These are phyloP conservation scores for Osmanthus fragrans DNA, from an alignment of 257 asterid species.

Conservation along the genomic window DNA sequence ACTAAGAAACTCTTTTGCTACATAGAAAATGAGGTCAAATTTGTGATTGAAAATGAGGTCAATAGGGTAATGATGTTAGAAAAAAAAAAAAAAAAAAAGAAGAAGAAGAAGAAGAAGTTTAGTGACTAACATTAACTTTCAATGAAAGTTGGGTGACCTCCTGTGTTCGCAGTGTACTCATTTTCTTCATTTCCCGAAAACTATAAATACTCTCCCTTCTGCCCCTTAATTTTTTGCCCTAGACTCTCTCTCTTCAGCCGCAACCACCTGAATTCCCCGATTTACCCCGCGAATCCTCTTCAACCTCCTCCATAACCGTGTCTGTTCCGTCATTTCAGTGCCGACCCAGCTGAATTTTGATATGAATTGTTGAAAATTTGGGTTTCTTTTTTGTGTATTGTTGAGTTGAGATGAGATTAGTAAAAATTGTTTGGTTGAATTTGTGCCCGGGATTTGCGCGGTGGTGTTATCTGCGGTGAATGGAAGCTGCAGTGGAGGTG, in stretches of 20 bases:
- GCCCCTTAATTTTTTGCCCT: constrained; percentile 36
- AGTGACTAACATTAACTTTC: background rate
- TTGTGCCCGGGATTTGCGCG: constrained; percentile 31
- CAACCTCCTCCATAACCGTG: background rate
- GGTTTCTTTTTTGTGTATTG: background rate
- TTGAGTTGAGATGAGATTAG: constrained; percentile 22
- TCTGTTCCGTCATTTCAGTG: background rate
- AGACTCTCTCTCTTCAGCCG: constrained; percentile 35
- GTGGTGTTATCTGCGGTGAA: constrained; percentile 37
- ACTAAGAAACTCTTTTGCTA: no score
- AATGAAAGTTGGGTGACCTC: background rate
- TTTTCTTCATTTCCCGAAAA: constrained; percentile 51
- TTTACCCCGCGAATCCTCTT: constrained; percentile 8
- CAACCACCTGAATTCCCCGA: constrained; percentile 23
- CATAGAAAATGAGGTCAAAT: background rate
- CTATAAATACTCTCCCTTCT: constrained; percentile 48
- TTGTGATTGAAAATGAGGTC: no score
- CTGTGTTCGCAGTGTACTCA: constrained; percentile 17
- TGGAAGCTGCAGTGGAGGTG: constrained; percentile 42
- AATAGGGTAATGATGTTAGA: background rate
- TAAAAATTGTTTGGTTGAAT: constrained; percentile 13
- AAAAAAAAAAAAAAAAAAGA: no score
- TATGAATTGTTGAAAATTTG: constrained; percentile 22
- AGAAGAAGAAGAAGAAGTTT: no score
- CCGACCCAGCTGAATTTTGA: constrained; percentile 23